Base-by-base conservation (phyloP, 352 stramenopile species). In the Phytopythium mirpurense region DNA sequence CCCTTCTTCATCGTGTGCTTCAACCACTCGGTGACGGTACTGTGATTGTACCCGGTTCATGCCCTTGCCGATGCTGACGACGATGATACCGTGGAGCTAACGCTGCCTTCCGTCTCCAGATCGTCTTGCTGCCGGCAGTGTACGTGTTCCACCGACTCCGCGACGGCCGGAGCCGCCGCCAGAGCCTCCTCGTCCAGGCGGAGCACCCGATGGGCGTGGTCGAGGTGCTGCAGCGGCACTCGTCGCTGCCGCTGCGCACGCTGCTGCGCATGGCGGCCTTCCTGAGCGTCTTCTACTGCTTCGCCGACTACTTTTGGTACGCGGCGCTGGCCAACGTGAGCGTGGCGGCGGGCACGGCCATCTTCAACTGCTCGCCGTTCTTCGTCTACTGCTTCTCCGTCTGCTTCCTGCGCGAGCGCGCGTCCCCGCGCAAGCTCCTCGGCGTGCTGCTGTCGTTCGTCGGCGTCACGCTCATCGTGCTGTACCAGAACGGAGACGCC, bases 371-470 rank as follows among this genome's bases (percentile, higher is more conserved):
- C 53, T 78, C 72, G 16, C 75, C 75, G 24, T 60, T 86, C 12
- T 84, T 86, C 51, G 75, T 86, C 7, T 86, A 83, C 65, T 82
- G 68, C 59, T 86, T 86, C 52, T 86, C 75, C 9, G 69, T 86
- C 38, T 86, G 72, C 56, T 67, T 82, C 2, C 44, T 86, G 37
- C 54, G 64, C 49, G 75, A 86, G 45, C 54, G 65, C 29, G n/a
- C 72, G 27, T 56, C 58, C 15, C 15, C 63, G 11, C 54, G 59
- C 27, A 84, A 86, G 45, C 42, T 82, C 16, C 58, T 51, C 19
- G 70, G 72, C 2, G 75, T 86, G 4, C 48, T 78, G 23, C 55
- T 62, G 36, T 70, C 74, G n/a, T 71, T 84, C 40, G 62, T 52
- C 5, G 74, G 74, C 15, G 74, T 82, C 31, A 73, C 56, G 38